Evolutionary conservation across 768 basidiomycete genomes (phyloP).

Genomic region (Trametes meyenii): DNA sequence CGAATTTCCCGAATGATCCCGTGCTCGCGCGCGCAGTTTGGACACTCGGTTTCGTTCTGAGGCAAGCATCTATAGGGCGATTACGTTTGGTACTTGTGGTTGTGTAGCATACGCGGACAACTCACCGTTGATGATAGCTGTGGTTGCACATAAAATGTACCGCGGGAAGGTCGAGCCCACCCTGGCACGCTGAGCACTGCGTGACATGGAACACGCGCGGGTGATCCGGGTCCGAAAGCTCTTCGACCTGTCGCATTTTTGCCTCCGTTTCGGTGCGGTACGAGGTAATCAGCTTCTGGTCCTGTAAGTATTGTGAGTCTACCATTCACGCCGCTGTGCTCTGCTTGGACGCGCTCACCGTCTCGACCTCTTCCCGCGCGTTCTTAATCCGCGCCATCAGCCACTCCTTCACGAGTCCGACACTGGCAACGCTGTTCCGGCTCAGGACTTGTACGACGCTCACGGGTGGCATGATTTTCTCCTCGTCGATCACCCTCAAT

Average conservation of each 20-base stretch:
- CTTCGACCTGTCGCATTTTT: conserved; percentile 80
- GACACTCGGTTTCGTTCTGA: conserved; percentile 89
- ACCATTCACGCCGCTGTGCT: not conserved
- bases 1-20: conserved; percentile 89
- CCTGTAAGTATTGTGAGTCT: conserved; percentile 47
- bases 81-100: not conserved
- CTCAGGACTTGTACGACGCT: conserved; percentile 87
- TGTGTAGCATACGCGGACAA: conserved; percentile 1
- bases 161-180: conserved; percentile 88
- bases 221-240: conserved; percentile 74
- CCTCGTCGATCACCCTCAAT: conserved; percentile 77
- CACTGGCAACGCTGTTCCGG: conserved; percentile 86
- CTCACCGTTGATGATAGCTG: conserved; percentile 91
- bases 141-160: conserved; percentile 99
- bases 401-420: conserved; percentile 93
- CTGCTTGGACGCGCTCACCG: conserved; percentile 46
- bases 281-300: conserved; percentile 83
- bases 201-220: conserved; percentile 95
- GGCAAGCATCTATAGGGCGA: conserved; percentile 68
- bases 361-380: conserved; percentile 75
- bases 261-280: conserved; percentile 83
- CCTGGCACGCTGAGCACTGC: conserved; percentile 86
- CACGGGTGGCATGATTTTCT: conserved; percentile 85
- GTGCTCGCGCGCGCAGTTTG: conserved; percentile 84
- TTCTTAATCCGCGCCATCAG: conserved; percentile 76